Evolutionary conservation across 768 basidiomycete genomes (phyloP), one percentile per base, ranked within the genome.

Genomic region (Rhodotorula taiwanensis): DNA sequence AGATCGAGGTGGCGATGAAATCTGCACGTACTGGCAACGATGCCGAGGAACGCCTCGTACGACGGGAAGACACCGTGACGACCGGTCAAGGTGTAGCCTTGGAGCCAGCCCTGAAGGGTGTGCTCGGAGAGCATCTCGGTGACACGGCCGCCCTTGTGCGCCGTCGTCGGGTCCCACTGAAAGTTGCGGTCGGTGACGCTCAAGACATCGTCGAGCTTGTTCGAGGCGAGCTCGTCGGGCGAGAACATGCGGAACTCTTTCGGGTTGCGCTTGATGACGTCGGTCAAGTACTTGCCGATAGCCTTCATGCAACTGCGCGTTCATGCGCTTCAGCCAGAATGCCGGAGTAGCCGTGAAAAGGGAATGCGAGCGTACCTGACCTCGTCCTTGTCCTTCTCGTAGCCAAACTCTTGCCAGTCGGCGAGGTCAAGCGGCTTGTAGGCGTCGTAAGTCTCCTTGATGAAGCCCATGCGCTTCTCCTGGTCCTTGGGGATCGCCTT

Each of bases 11-110:
- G 36, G 36, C 9, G 36, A 39, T 9, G 16, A 39, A 5, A 31
- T 10, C 16, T 1, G 4, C n/a, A 50, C 49, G 49, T 30, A 50
- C 49, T 52, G 58, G 86, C 85, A 31, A 92, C 76, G 75, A 92
- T 92, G 48, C 89, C 89, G 48, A 92, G 79, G 81, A 94, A 95
- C 0, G 88, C 86, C 74, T 94, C 91, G 74, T 94, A 92, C 33
- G 84, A 86, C 3, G 91, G 89, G 82, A 94, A 89, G 39, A 93
- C 79, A 18, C 83, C 89, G 0, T 75, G 74, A 30, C 78, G 74
- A 14, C 91, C 91, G 0, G 91, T 93, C 50, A 95, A 82, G 10
- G 89, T 90, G 76, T 93, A 93, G 4, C 91, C 90, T 76, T 58
- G 64, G 18, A 93, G 79, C 85, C 90, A 90, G 28, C 86, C 89